Conservation (phyloP, 2,329 filamentous ascomycete species). For the Claviceps arundinis region DNA sequence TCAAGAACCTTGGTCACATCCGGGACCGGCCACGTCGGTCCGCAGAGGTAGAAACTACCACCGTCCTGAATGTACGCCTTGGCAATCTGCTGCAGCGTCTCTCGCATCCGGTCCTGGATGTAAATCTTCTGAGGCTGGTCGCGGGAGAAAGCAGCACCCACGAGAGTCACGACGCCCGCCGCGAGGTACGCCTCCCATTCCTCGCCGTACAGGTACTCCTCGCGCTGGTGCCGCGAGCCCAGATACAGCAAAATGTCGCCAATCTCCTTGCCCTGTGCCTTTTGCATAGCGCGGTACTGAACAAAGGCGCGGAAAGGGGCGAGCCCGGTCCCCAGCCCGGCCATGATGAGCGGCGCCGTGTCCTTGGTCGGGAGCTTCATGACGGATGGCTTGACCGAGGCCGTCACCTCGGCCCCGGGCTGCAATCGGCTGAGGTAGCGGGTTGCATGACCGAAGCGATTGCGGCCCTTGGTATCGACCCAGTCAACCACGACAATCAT, state of each 20-base stretch:
- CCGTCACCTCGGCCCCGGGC: conserved; percentile 68
- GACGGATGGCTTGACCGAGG: conserved; percentile 91
- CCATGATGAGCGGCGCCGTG: conserved; percentile 95
- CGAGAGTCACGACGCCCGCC: conserved; percentile 84
- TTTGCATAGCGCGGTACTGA: conserved; percentile 95
- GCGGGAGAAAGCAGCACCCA: conserved; percentile 88
- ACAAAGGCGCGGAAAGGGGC: conserved; percentile 99
- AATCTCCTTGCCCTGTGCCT: conserved; percentile 91
- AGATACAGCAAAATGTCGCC: conserved; percentile 91
- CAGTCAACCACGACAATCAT: conserved; percentile 97
- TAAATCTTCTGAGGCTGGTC: conserved; percentile 99
- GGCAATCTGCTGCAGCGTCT: conserved; percentile 71
- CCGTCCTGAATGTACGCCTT: conserved; percentile 77
- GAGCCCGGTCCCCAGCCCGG: conserved; percentile 91
- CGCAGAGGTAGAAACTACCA: conserved; percentile 92
- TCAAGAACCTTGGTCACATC: conserved; percentile 89
- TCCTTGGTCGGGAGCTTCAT: conserved; percentile 93
- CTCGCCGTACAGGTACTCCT: conserved; percentile 97
- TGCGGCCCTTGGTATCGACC: conserved; percentile 77
- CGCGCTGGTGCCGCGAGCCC: conserved; percentile 89
- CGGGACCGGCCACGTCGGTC: conserved; percentile 95
- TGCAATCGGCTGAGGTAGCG: conserved; percentile 70
- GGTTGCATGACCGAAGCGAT: conserved; percentile 85
- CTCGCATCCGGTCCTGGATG: conserved; percentile 94
- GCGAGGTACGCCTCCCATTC: conserved; percentile 98